Evolutionary conservation across 176 grass and related monocot genomes (phyloP).

Genomic region (Avena eriantha): DNA sequence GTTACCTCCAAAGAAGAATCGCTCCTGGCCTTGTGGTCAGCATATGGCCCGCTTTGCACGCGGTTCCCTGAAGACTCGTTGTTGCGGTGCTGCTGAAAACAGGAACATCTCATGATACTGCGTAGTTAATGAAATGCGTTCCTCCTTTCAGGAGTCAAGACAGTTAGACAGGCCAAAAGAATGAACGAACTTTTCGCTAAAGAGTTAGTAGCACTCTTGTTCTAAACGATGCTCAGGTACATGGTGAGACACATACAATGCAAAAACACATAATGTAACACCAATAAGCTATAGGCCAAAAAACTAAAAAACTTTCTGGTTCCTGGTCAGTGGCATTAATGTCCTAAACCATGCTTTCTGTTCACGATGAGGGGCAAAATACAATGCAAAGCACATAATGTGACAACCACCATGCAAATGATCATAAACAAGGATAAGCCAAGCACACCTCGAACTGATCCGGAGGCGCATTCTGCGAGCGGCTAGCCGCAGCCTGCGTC

Average conservation of each 20-base stretch:
- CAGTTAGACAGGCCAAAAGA: background rate
- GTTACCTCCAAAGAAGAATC: conserved; percentile 35
- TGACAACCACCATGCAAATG: background rate
- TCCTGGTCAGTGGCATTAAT: background rate
- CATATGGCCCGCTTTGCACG: background rate
- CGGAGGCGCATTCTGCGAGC: conserved; percentile 22
- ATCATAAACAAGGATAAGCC: background rate
- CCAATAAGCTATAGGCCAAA: background rate
- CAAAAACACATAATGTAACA: background rate
- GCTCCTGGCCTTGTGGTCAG: conserved; percentile 22
- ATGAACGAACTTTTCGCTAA: background rate
- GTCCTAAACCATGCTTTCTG: background rate
- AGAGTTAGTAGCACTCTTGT: background rate
- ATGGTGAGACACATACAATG: background rate
- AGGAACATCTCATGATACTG: background rate
- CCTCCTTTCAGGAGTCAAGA: background rate
- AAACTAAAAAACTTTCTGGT: background rate
- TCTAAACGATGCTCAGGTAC: background rate
- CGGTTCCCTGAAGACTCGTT: conserved; percentile 14
- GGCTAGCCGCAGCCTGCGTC: background rate
- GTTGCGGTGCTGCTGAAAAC: background rate
- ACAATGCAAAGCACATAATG: background rate
- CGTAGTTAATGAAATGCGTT: background rate
- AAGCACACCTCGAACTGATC: conserved; percentile 19
- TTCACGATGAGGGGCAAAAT: background rate